Evolutionary conservation across 2,329 filamentous ascomycete species (phyloP).

Genomic region (Calonectria fujianensis): DNA sequence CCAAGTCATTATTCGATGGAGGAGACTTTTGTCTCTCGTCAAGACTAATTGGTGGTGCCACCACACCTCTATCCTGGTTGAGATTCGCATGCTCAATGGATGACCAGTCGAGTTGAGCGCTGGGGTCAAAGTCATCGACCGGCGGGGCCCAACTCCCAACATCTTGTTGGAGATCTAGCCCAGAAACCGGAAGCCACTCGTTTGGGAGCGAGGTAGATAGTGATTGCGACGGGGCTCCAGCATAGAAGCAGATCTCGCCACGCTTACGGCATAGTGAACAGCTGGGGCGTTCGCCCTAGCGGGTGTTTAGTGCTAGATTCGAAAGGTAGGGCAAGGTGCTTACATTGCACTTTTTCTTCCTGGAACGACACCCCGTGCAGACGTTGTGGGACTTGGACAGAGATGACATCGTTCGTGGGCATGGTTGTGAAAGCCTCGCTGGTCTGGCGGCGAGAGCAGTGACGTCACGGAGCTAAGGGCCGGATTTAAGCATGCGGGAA

Average conservation of each 20-base stretch:
- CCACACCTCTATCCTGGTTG: background rate
- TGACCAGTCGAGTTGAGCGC: background rate
- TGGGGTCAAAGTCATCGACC: no score
- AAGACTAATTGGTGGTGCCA: background rate
- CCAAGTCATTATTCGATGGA: background rate
- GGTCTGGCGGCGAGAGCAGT: background rate
- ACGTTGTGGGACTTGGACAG: conserved; percentile 52
- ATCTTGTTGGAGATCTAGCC: background rate
- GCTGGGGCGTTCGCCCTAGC: conserved; percentile 45
- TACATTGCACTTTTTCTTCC: conserved; percentile 55
- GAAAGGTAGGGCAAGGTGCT: background rate
- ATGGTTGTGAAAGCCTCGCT: background rate
- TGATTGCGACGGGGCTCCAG: conserved; percentile 36
- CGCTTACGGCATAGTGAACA: conserved; percentile 49
- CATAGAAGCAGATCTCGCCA: conserved; percentile 50
- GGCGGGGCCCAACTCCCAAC: conserved; percentile 6
- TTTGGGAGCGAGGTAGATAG: background rate
- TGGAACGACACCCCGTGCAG: conserved; percentile 51
- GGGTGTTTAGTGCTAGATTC: background rate
- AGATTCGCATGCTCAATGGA: background rate
- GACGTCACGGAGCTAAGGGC: conserved; percentile 25
- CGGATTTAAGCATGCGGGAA: conserved; percentile 17
- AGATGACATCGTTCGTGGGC: conserved; percentile 45
- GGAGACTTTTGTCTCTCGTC: background rate
- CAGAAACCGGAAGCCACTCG: conserved; percentile 22